A percentile compares a stretch with the other conserved stretches of the same genome.
phyloP scores from a whole-genome alignment of 305 asterid genomes.

The Andrographis paniculata region DNA sequence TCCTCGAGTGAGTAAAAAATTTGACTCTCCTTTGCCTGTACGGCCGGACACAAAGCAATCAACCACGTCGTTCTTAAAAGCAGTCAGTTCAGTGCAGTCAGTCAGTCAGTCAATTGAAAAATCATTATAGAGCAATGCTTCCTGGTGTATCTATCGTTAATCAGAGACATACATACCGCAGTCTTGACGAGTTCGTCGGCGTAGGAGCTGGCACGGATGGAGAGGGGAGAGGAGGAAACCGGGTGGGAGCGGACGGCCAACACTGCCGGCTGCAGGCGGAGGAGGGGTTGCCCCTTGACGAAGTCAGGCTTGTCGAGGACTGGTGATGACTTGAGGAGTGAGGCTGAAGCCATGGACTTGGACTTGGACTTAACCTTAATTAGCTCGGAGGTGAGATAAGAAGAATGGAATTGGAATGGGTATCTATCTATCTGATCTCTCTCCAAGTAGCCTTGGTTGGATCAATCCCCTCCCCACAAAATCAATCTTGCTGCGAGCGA shows the following conservation, averaged over 20 bases:
- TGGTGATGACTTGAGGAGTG: constrained; percentile 51
- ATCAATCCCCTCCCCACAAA: constrained; percentile 15
- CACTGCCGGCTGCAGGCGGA: constrained; percentile 31
- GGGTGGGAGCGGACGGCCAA: constrained; percentile 37
- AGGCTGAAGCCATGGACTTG: constrained; percentile 47
- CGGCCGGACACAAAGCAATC: neutral
- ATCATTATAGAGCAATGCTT: neutral
- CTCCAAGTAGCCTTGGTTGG: neutral
- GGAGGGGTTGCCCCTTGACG: constrained; percentile 38
- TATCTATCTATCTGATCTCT: too few species aligned
- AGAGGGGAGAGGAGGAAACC: constrained; percentile 26
- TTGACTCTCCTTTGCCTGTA: too few species aligned
- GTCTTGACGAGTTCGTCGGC: constrained; percentile 58
- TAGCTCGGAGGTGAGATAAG: too few species aligned
- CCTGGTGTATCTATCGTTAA: neutral
- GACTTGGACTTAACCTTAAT: too few species aligned
- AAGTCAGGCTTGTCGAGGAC: constrained; percentile 49
- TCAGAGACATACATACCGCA: constrained; percentile 31
- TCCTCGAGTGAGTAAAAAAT: too few species aligned
- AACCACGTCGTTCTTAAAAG: neutral
- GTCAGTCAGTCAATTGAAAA: too few species aligned
- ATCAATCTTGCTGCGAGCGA: neutral
- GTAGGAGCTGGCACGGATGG: constrained; percentile 43
- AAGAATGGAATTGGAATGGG: too few species aligned
- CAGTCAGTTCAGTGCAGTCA: neutral